Percentiles rank a stretch among this genome's conserved stretches.
phyloP scores from a whole-genome alignment of 257 asterid species.

The Apocynum venetum region DNA sequence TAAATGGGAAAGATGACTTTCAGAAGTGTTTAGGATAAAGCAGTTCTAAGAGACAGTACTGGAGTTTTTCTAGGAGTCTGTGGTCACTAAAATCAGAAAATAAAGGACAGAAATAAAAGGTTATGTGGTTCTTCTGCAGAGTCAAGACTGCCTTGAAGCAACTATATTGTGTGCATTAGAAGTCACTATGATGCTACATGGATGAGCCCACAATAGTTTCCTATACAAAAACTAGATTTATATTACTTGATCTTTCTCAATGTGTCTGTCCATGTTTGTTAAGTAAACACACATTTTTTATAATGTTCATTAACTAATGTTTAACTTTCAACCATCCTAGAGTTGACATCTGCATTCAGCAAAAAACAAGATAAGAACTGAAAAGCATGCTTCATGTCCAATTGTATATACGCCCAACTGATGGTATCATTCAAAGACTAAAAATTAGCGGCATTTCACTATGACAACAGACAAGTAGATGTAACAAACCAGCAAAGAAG shows the following conservation, averaged over 20 bases:
- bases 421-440: background rate
- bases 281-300: background rate
- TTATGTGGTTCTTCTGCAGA: background rate
- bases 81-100: too few species aligned
- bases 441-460: background rate
- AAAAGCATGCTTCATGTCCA: background rate
- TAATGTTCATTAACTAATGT: background rate
- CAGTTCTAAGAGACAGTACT: background rate
- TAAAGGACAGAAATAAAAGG: background rate
- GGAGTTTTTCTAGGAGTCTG: background rate
- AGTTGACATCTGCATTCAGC: background rate
- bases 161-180: background rate
- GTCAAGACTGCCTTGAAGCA: background rate
- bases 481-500: background rate
- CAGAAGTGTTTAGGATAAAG: background rate
- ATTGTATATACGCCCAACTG: background rate
- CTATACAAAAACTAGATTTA: background rate
- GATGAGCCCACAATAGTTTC: constrained; percentile 1
- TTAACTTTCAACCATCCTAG: background rate
- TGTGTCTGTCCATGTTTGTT: background rate
- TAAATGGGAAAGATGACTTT: too few species aligned
- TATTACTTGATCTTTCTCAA: background rate
- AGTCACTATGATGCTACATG: background rate
- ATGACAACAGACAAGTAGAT: background rate
- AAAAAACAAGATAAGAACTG: background rate